These are phyloP conservation scores for Lodderomyces parapsilosis DNA, from an alignment of 1,139 yeast species.

Conservation along the genomic window DNA sequence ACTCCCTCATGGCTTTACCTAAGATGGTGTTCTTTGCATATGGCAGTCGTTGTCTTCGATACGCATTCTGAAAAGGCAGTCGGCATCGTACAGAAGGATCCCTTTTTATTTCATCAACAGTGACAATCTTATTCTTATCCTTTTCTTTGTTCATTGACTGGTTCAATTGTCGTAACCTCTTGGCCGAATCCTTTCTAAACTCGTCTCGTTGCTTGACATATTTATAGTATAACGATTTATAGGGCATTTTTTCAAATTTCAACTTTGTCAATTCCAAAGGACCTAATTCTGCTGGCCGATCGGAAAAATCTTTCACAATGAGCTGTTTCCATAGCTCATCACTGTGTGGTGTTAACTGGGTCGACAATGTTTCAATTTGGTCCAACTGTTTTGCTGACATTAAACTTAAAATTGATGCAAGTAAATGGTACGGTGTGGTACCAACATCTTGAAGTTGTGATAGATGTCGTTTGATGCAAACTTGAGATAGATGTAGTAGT, in stretches of 20 bases:
- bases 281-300: slow-evolving; percentile 26
- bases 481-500: slow-evolving; percentile 12
- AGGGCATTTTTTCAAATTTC: slow-evolving; percentile 28
- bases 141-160: slow-evolving; percentile 42
- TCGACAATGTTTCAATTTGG: slow-evolving; percentile 43
- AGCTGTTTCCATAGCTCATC: slow-evolving; percentile 52
- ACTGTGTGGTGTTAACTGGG: slow-evolving; percentile 45
- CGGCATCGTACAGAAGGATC: slow-evolving; percentile 32
- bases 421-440: slow-evolving; percentile 47
- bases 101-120: slow-evolving; percentile 35
- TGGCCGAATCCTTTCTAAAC: slow-evolving; percentile 51
- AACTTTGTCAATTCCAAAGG: slow-evolving; percentile 5
- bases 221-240: slow-evolving; percentile 40
- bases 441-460: slow-evolving; percentile 39
- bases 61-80: background rate
- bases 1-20: slow-evolving; percentile 35
- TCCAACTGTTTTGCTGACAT: slow-evolving; percentile 49
- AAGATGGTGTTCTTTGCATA: slow-evolving; percentile 29
- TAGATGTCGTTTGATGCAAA: slow-evolving; percentile 11
- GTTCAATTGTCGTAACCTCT: slow-evolving; percentile 45
- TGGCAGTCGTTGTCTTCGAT: slow-evolving; percentile 4
- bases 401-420: slow-evolving; percentile 41
- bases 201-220: slow-evolving; percentile 44
- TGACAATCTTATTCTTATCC: slow-evolving; percentile 44
- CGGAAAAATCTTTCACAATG: slow-evolving; percentile 50